Conservation (phyloP, 1,284 basidiomycete genomes). For the Fomitopsis palustris region DNA sequence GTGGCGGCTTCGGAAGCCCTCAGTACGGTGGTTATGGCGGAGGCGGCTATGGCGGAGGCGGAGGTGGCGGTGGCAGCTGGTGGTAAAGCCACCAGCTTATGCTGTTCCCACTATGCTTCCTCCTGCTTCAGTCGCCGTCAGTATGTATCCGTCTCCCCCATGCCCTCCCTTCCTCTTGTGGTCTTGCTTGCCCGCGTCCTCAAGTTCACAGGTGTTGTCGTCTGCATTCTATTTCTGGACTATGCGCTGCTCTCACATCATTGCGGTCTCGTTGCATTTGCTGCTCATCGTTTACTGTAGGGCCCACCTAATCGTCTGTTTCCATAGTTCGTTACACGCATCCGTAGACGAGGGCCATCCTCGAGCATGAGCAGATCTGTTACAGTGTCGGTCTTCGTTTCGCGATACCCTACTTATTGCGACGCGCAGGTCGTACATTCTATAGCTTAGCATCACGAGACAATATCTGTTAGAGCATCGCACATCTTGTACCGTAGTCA, state of each 20-base stretch:
- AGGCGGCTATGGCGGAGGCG: constrained; percentile 30
- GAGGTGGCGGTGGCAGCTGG: constrained; percentile 43
- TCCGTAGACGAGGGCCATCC: constrained; percentile 40
- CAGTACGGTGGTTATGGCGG: constrained; percentile 29
- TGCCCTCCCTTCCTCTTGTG: constrained; percentile 1
- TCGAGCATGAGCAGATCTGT: constrained; percentile 43
- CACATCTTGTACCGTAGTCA: constrained; percentile 54
- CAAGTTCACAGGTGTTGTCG: background rate
- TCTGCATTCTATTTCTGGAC: constrained; percentile 19
- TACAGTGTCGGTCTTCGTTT: constrained; percentile 46
- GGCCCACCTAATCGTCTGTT: constrained; percentile 45
- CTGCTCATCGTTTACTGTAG: constrained; percentile 52
- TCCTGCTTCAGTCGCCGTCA: background rate
- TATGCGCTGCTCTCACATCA: constrained; percentile 57
- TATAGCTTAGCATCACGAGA: constrained; percentile 59
- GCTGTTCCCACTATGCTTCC: background rate
- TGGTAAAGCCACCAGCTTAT: constrained; percentile 32
- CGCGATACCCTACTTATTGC: constrained; percentile 57
- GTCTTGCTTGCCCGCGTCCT: background rate
- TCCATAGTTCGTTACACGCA: constrained; percentile 34
- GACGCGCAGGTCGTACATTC: constrained; percentile 48
- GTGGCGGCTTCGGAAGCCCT: constrained; percentile 36
- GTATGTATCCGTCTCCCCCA: background rate
- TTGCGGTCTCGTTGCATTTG: constrained; percentile 51
- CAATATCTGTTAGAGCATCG: constrained; percentile 60